Conservation (phyloP, 1,284 basidiomycete genomes). For the Ganoderma lingzhi region DNA sequence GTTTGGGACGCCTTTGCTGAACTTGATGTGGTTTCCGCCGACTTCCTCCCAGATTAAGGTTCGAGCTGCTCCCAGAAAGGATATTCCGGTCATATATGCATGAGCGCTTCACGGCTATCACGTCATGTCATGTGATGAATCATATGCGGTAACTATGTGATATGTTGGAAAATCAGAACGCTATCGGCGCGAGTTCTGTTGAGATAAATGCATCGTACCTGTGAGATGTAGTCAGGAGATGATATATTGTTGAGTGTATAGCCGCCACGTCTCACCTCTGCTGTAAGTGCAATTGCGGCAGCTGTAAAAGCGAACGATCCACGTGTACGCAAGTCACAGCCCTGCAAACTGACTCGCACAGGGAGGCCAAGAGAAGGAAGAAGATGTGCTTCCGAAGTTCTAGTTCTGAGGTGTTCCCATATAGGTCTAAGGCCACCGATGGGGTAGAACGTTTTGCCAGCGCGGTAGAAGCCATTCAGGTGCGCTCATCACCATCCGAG, state of each 20-base stretch:
- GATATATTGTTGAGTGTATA: background rate
- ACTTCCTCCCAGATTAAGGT: too few relatives aligned
- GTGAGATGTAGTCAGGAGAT: background rate
- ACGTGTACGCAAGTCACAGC: background rate
- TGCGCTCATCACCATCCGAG: background rate
- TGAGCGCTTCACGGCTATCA: too few relatives aligned
- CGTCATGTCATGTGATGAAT: too few relatives aligned
- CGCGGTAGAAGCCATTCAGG: background rate
- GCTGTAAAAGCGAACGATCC: background rate
- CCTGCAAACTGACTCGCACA: background rate
- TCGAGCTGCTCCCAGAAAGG: too few relatives aligned
- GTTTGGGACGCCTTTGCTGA: too few relatives aligned
- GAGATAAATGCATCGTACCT: background rate
- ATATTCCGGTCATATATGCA: too few relatives aligned
- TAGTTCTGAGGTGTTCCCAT: background rate
- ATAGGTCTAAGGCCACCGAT: background rate
- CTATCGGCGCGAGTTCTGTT: too few relatives aligned
- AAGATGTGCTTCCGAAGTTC: background rate
- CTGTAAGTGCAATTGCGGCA: background rate
- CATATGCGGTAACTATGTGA: background rate
- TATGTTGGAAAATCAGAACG: conserved; percentile 5
- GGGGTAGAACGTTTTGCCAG: background rate
- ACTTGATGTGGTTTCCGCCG: background rate
- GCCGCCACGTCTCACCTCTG: background rate
- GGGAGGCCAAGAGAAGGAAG: background rate